Percentiles rank a stretch among this genome's conserved stretches.
phyloP scores from a whole-genome alignment of 176 grass and related monocot species.

The Musa troglodytarum region DNA sequence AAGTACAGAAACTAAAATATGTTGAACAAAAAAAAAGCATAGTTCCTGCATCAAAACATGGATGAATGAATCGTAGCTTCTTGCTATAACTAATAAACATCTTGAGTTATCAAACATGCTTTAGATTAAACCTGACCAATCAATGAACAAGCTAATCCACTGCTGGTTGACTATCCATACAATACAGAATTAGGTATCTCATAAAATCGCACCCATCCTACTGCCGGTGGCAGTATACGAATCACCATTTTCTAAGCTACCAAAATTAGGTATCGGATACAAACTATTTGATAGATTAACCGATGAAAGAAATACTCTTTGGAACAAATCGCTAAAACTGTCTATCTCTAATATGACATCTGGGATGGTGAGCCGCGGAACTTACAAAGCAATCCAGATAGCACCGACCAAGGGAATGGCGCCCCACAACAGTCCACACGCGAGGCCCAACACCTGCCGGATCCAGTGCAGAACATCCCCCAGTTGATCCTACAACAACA shows the following conservation, averaged over 20 bases:
- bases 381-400: constrained; percentile 87
- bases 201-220: not conserved
- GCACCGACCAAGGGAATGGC: constrained; percentile 73
- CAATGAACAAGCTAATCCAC: no score
- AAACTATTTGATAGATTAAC: not conserved
- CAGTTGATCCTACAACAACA: constrained; percentile 55
- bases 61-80: no score
- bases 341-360: not conserved
- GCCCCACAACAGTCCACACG: constrained; percentile 81
- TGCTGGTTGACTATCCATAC: no score
- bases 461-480: constrained; percentile 91
- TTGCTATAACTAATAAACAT: no score
- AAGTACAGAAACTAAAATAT: no score
- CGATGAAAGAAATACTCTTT: not conserved
- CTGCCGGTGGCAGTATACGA: not conserved
- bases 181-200: no score
- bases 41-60: no score
- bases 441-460: constrained; percentile 66
- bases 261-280: not conserved
- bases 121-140: no score
- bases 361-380: not conserved
- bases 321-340: not conserved
- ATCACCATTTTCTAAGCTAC: not conserved
- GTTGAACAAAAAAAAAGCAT: no score
- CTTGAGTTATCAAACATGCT: no score